Evolutionary conservation across 1,139 yeast genomes (phyloP).

Genomic region (Yamadazyma triangularis): DNA sequence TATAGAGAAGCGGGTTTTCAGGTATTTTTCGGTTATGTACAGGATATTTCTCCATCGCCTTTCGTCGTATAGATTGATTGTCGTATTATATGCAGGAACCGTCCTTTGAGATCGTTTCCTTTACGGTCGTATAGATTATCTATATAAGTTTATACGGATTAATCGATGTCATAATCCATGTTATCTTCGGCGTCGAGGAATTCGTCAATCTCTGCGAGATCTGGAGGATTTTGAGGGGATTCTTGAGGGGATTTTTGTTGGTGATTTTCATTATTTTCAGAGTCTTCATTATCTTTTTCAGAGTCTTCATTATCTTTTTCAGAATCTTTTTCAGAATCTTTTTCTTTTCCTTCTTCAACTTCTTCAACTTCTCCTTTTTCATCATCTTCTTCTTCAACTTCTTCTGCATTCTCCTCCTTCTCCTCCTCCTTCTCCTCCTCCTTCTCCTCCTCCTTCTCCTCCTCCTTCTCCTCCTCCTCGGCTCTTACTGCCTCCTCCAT

Average conservation of each 20-base stretch:
- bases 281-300: slow-evolving; percentile 3
- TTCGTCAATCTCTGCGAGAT: slow-evolving; percentile 30
- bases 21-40: too few relatives aligned
- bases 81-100: too few relatives aligned
- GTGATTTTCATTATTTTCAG: slow-evolving; percentile 7
- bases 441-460: too few relatives aligned
- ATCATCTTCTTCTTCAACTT: slow-evolving; percentile 3
- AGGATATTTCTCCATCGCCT: too few relatives aligned
- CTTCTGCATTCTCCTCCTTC: too few relatives aligned
- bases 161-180: slow-evolving; percentile 33
- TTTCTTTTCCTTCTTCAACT: slow-evolving; percentile 4
- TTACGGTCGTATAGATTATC: too few relatives aligned
- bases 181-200: slow-evolving; percentile 38
- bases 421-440: too few relatives aligned
- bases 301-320: slow-evolving; percentile 2
- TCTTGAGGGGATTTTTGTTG: slow-evolving; percentile 5
- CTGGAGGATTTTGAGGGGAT: slow-evolving; percentile 14
- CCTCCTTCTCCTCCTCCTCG: slow-evolving; percentile 9
- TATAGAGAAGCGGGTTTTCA: too few relatives aligned
- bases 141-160: too few relatives aligned
- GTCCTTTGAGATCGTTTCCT: too few relatives aligned
- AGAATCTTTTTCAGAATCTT: slow-evolving; percentile 4
- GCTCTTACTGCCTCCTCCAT: slow-evolving; percentile 17
- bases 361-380: too few relatives aligned
- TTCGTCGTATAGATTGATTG: too few relatives aligned